phyloP scores from a whole-genome alignment of 208 protist species.

The Zelonia costaricensis region DNA sequence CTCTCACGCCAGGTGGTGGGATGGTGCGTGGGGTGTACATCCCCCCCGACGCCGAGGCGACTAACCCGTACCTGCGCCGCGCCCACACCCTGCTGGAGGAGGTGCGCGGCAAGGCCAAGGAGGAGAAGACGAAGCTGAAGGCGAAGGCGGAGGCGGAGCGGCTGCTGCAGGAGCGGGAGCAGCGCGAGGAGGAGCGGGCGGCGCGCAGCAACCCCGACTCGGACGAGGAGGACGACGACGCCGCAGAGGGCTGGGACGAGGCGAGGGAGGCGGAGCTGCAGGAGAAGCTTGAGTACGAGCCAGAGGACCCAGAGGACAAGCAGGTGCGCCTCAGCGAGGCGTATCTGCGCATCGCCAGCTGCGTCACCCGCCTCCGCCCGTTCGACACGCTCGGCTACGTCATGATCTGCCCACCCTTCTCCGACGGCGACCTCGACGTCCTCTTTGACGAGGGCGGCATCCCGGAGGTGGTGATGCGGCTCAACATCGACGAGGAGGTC shows the following conservation, averaged over 20 bases:
- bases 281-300: conserved; percentile 78
- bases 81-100: conserved; percentile 56
- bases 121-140: conserved; percentile 54
- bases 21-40: conserved; percentile 70
- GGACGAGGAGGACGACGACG: conserved; percentile 46
- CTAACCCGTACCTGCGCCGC: conserved; percentile 50
- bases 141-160: conserved; percentile 49
- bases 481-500: conserved; percentile 58
- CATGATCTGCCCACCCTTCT: conserved; percentile 82
- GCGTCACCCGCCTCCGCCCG: conserved; percentile 83
- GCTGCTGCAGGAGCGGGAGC: conserved; percentile 58
- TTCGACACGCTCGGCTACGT: conserved; percentile 87
- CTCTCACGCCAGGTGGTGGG: conserved; percentile 43
- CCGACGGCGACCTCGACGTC: conserved; percentile 74
- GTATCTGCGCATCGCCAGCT: conserved; percentile 81
- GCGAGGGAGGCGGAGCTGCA: conserved; percentile 73
- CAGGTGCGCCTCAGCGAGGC: conserved; percentile 77
- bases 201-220: conserved; percentile 26
- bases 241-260: conserved; percentile 59
- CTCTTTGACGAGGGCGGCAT: conserved; percentile 67
- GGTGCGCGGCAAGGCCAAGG: conserved; percentile 52
- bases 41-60: conserved; percentile 29
- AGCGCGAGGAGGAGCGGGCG: conserved; percentile 35
- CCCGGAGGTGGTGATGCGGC: conserved; percentile 73
- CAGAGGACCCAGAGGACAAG: conserved; percentile 84